phyloP scores from a whole-genome alignment of 805 yeast genomes.

The Pichia occidentalis region DNA sequence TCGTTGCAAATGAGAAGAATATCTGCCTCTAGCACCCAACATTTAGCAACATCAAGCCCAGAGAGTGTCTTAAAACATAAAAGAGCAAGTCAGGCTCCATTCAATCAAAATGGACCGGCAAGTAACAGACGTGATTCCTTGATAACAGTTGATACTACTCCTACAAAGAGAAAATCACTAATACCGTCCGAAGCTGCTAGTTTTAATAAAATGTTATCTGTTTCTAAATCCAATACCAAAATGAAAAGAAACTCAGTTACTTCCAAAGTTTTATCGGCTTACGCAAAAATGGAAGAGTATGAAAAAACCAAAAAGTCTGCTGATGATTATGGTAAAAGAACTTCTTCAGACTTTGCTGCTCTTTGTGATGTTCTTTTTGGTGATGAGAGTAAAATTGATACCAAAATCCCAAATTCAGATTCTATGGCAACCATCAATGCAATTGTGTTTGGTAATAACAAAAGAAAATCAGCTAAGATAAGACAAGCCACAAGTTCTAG shows the following conservation, averaged over 20 bases:
- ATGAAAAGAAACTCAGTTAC: slow-evolving; percentile 65
- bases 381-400: slow-evolving; percentile 42
- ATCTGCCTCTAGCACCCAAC: not conserved
- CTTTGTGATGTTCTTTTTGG: slow-evolving; percentile 72
- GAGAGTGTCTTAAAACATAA: not conserved
- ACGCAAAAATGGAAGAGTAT: slow-evolving; percentile 55
- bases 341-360: slow-evolving; percentile 72
- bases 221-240: slow-evolving; percentile 14
- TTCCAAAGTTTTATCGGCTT: slow-evolving; percentile 60
- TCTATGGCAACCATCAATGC: slow-evolving; percentile 49
- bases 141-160: slow-evolving; percentile 15
- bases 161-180: slow-evolving; percentile 16
- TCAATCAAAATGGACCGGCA: slow-evolving; percentile 12
- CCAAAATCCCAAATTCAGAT: slow-evolving; percentile 30
- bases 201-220: slow-evolving; percentile 12
- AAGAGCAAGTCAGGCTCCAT: not conserved
- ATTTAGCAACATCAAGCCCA: too few relatives aligned
- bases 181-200: slow-evolving; percentile 21
- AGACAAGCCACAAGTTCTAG: slow-evolving; percentile 3
- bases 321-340: slow-evolving; percentile 67
- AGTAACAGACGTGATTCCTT: slow-evolving; percentile 11
- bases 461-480: slow-evolving; percentile 13
- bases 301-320: slow-evolving; percentile 59
- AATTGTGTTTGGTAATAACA: slow-evolving; percentile 27
- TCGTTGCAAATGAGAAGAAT: slow-evolving; percentile 14